phyloP scores from a whole-genome alignment of 371 early-diverging fungal genomes.

The Mucor irregularis region DNA sequence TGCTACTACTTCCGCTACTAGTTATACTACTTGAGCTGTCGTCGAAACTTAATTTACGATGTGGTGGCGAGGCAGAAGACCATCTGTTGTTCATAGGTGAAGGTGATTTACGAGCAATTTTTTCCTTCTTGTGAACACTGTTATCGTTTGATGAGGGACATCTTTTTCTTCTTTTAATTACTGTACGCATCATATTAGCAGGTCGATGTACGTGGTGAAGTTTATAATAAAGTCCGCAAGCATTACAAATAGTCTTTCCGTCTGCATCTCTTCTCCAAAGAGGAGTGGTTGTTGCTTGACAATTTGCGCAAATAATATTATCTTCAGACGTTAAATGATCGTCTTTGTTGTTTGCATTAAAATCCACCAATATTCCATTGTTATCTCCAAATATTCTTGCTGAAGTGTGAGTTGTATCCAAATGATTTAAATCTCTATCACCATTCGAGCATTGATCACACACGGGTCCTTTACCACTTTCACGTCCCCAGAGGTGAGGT shows the following conservation, averaged over 20 bases:
- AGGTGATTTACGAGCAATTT: neutral
- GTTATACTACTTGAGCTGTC: constrained; percentile 10
- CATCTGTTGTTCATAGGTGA: neutral
- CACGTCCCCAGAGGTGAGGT: constrained; percentile 38
- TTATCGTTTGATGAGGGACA: constrained; percentile 18
- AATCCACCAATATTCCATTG: neutral
- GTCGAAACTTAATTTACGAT: constrained; percentile 18
- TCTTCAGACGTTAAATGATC: constrained; percentile 10
- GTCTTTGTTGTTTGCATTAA: constrained; percentile 1
- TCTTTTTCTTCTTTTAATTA: constrained; percentile 58
- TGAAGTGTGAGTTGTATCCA: constrained; percentile 1
- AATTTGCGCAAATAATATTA: constrained; percentile 66
- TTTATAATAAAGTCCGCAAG: constrained; percentile 81
- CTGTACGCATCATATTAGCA: constrained; percentile 55
- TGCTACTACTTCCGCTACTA: constrained; percentile 2
- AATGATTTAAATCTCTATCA: constrained; percentile 9
- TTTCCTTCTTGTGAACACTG: no score
- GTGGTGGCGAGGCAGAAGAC: neutral
- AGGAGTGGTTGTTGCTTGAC: constrained; percentile 76
- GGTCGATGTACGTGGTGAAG: constrained; percentile 67
- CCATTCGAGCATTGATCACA: constrained; percentile 36
- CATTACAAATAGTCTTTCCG: constrained; percentile 76
- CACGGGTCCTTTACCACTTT: constrained; percentile 43
- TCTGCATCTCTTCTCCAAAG: constrained; percentile 77
- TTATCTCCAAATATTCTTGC: no score